phyloP scores from a whole-genome alignment of 805 yeast genomes.

The Metschnikowia cerradonensis region DNA sequence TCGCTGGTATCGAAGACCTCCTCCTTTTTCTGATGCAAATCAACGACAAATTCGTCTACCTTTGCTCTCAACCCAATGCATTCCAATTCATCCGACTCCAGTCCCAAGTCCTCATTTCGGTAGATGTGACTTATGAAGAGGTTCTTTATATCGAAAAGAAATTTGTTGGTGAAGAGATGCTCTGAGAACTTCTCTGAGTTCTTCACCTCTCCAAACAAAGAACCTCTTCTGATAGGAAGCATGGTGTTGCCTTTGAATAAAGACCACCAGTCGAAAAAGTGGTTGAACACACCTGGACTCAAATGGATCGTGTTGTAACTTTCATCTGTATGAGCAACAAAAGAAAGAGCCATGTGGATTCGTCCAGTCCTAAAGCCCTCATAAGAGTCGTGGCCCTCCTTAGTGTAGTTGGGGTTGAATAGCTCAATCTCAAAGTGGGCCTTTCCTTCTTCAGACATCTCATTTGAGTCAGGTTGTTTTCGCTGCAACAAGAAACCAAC shows the following conservation, averaged over 20 bases:
- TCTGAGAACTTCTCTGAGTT: slow-evolving; percentile 67
- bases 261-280: slow-evolving; percentile 82
- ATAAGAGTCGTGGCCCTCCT: slow-evolving; percentile 37
- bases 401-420: slow-evolving; percentile 51
- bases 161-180: slow-evolving; percentile 74
- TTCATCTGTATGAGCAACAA: slow-evolving; percentile 31
- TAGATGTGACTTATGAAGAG: slow-evolving; percentile 72
- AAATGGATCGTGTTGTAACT: slow-evolving; percentile 72
- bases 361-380: slow-evolving; percentile 37
- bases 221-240: slow-evolving; percentile 75
- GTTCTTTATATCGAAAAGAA: slow-evolving; percentile 68
- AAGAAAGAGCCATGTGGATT: slow-evolving; percentile 39
- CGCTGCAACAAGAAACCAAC: slow-evolving; percentile 60
- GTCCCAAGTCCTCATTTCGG: slow-evolving; percentile 42
- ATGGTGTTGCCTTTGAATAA: slow-evolving; percentile 76
- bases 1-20: slow-evolving; percentile 35
- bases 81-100: slow-evolving; percentile 40
- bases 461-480: slow-evolving; percentile 17
- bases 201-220: slow-evolving; percentile 55
- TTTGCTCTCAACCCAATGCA: slow-evolving; percentile 64
- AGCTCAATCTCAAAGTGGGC: slow-evolving; percentile 62
- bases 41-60: slow-evolving; percentile 35
- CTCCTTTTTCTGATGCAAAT: slow-evolving; percentile 41
- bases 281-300: slow-evolving; percentile 62
- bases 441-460: slow-evolving; percentile 42